Base-by-base conservation (phyloP, 495 filamentous ascomycete genomes). In the Aspergillus carlsbadensis region DNA sequence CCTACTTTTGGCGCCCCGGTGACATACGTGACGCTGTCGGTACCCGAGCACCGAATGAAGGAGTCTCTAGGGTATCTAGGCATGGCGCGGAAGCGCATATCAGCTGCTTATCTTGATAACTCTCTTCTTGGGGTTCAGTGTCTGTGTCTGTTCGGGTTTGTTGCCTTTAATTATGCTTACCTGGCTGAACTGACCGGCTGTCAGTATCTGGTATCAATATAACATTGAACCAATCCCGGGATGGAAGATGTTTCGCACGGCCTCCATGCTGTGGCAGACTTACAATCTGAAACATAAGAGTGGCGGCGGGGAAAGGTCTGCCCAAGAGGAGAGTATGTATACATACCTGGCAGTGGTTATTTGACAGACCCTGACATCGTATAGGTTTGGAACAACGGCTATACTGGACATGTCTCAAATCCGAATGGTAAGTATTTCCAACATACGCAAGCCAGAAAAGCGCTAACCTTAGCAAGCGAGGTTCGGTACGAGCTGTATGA, bases 361-460 rank as follows among this genome's bases (percentile, higher is more conserved):
- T 29, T 29, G 8, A 8, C 26, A 29, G 26, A n/a, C 26, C 26
- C 43, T 47, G 37, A 47, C 43, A 29, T 3, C 11, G 18, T 2
- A n/a, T 52, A 69, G 66, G 66, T 57, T 56, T 74, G 20, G 69
- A 71, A 51, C 71, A 74, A 49, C 64, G 70, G 24, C 65, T 74
- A 10, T 74, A 74, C 54, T 74, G 71, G 71, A 74, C 71, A 31
- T 72, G 70, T 36, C 64, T 74, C 26, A 74, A 74, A 54, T 70
- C 71, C 7, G 69, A 72, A 65, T 74, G 70, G 65, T 67, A 52
- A 36, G 11, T 24, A 8, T 45, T 3, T 18, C 10, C 5, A 15
- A 6, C 2, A 21, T 10, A 3, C 10, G 13, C 5, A 11, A 11
- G 1, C n/a, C 17, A 22, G 7, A 15, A 10, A 24, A 17, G 18